Evolutionary conservation across 306 rosid species (phyloP).

Genomic region (Morella rubra): DNA sequence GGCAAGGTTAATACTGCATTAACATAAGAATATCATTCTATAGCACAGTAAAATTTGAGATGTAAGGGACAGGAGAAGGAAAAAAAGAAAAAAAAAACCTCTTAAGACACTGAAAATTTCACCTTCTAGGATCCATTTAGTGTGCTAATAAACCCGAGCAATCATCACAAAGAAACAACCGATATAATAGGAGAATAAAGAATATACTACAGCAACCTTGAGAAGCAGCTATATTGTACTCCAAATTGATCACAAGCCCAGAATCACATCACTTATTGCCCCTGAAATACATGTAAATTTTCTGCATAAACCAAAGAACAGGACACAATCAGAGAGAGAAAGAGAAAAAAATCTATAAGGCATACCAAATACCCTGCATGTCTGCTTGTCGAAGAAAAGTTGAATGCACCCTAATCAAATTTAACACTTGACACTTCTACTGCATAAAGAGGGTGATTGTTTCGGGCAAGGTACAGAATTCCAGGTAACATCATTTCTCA

Average conservation of each 20-base stretch:
- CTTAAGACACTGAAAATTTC: too few species aligned
- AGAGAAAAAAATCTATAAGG: background rate
- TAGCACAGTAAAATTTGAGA: too few species aligned
- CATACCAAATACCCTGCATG: background rate
- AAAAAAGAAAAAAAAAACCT: too few species aligned
- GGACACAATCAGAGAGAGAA: constrained; percentile 2
- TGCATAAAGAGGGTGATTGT: background rate
- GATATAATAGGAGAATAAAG: constrained; percentile 23
- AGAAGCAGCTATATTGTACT: constrained; percentile 21
- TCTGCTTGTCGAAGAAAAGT: background rate
- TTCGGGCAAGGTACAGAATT: background rate
- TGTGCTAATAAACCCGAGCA: constrained; percentile 1
- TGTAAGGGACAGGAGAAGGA: too few species aligned
- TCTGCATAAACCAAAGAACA: constrained; percentile 56
- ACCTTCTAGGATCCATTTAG: constrained; percentile 7
- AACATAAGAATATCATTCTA: too few species aligned
- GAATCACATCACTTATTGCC: constrained; percentile 64
- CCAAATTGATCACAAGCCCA: constrained; percentile 30
- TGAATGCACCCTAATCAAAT: too few species aligned
- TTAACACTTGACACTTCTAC: too few species aligned
- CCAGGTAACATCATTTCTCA: constrained; percentile 13
- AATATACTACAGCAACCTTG: constrained; percentile 40
- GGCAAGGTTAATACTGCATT: too few species aligned
- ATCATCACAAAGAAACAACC: background rate
- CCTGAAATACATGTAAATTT: constrained; percentile 86